These are phyloP conservation scores for Saccharomycopsis sp. DNA, from an alignment of 805 yeast genomes.

Conservation along the genomic window DNA sequence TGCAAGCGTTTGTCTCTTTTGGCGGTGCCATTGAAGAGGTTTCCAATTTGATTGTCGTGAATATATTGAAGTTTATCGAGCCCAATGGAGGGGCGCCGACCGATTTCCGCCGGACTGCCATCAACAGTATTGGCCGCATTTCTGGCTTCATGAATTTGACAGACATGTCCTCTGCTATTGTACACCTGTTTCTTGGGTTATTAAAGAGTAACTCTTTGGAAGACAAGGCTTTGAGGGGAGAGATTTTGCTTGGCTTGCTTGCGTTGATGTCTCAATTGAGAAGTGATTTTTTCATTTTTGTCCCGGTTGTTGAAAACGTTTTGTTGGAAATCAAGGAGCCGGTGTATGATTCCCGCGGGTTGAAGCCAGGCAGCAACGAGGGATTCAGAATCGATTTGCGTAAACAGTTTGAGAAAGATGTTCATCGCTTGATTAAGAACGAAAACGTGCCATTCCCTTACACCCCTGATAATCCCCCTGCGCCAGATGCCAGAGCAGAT, in stretches of 20 bases:
- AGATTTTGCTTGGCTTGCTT: constrained; percentile 73
- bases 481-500: constrained; percentile 14
- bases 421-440: constrained; percentile 64
- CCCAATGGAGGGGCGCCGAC: constrained; percentile 38
- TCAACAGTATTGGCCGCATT: constrained; percentile 74
- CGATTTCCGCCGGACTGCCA: constrained; percentile 58
- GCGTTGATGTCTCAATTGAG: constrained; percentile 74
- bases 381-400: too few relatives aligned
- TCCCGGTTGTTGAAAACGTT: constrained; percentile 70
- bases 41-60: constrained; percentile 79
- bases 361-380: too few relatives aligned
- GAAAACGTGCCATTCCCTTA: constrained; percentile 43
- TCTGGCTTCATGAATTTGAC: constrained; percentile 62
- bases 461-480: constrained; percentile 13
- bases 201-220: constrained; percentile 31
- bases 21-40: constrained; percentile 86
- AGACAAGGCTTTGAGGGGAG: constrained; percentile 51
- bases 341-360: constrained; percentile 67
- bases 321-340: constrained; percentile 55
- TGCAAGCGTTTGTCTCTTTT: constrained; percentile 76
- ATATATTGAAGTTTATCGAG: constrained; percentile 73
- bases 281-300: constrained; percentile 72
- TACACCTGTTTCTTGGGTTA: constrained; percentile 77
- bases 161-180: constrained; percentile 84
- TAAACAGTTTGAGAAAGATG: constrained; percentile 41